Evolutionary conservation across 2,329 filamentous ascomycete species (phyloP), one percentile per base, ranked within the genome.

Genomic region (Arthrobotrys pseudoclavata): DNA sequence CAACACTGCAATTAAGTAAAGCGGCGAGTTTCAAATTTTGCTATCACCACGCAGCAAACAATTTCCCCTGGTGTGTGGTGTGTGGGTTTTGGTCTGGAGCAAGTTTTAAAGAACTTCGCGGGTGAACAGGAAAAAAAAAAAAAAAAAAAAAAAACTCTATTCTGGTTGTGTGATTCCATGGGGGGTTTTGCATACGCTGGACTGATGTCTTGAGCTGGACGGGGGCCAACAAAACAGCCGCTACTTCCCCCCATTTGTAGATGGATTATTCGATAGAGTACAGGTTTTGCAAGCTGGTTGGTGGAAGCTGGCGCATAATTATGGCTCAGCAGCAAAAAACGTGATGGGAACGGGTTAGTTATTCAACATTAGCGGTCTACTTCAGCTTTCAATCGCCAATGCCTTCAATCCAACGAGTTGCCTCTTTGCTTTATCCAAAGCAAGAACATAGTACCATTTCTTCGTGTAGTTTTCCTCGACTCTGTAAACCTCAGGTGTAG

Each of bases 361-460:
- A 34, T 63, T 70, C 52, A 55, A 47, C 47, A n/a, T 47, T 29
- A 31, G 22, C 18, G 13, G 29, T 48, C 47, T 62, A 9, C 34
- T 55, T 82, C 82, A 91, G 81, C 87, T 89, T 86, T 97, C 94
- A 79, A 97, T 87, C 26, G 91, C 89, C 84, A 93, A 85, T 10
- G 91, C 92, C 86, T 93, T 95, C 69, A 91, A 87, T 13, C 94
- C 94, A 6, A 97, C 89, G 76, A 97, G 82, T 84, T 86, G 88
- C 18, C 86, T 87, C 12, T 86, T 87, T 62, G 87, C 85, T 15
- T 84, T 84, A 81, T 90, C 87, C 80, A 91, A 83, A 22, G 88
- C 89, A 55, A 97, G 85, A 74, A 97, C 85, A 87, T 91, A 97
- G 84, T 97, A 97, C 84, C 96, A 92, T 13, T 87, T 86, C 50